phyloP scores from a whole-genome alignment of 2,329 filamentous ascomycete genomes.

The Pseudogymnoascus sp. region DNA sequence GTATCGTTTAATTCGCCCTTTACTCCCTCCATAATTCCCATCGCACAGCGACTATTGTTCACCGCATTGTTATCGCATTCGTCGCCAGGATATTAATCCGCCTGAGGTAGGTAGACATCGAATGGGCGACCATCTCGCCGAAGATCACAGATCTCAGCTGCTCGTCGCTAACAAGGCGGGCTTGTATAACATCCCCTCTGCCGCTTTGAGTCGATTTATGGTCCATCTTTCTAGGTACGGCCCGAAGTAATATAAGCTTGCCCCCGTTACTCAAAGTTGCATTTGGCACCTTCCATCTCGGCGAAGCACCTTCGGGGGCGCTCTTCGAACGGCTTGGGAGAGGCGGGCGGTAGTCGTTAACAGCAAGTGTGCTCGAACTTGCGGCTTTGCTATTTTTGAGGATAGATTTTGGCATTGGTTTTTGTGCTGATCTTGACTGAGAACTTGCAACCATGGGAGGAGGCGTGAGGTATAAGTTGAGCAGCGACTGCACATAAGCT shows the following conservation, averaged over 20 bases:
- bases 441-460: conserved; percentile 34
- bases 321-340: conserved; percentile 18
- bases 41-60: neutral
- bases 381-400: conserved; percentile 17
- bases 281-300: conserved; percentile 58
- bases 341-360: conserved; percentile 19
- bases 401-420: conserved; percentile 8
- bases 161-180: conserved; percentile 60
- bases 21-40: neutral
- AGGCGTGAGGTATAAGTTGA: conserved; percentile 62
- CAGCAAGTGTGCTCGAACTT: conserved; percentile 16
- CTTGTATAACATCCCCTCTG: conserved; percentile 55
- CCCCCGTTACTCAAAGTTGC: conserved; percentile 64
- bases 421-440: neutral
- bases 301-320: conserved; percentile 26
- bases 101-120: conserved; percentile 69
- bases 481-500: conserved; percentile 62
- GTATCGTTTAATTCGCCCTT: neutral
- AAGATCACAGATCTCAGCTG: conserved; percentile 65
- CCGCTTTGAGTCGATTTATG: conserved; percentile 41
- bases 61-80: conserved; percentile 37
- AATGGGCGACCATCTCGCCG: conserved; percentile 73
- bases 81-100: conserved; percentile 66
- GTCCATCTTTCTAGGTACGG: conserved; percentile 38
- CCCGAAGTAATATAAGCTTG: conserved; percentile 56